phyloP scores from a whole-genome alignment of 192 early-diverging fungal genomes.

The Rhizophagus sp. region DNA sequence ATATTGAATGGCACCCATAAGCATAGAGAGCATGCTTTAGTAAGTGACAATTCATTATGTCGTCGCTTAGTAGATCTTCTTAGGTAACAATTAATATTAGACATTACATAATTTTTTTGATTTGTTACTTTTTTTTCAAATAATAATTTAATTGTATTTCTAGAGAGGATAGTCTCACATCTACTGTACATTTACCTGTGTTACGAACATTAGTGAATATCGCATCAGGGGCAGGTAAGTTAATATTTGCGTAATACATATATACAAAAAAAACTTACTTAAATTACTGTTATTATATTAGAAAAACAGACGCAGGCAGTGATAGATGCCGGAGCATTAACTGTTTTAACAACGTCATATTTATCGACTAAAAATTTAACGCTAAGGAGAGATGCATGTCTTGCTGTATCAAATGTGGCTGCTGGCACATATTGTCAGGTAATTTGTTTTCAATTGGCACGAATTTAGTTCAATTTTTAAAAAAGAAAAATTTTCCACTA shows the following conservation, averaged over 20 bases:
- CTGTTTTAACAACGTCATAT: conserved; percentile 14
- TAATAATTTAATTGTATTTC: background rate
- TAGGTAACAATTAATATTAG: background rate
- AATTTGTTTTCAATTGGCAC: background rate
- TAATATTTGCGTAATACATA: background rate
- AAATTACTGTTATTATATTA: background rate
- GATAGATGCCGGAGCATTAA: conserved; percentile 20
- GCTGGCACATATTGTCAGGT: conserved; percentile 22
- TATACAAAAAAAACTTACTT: background rate
- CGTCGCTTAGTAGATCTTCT: conserved; percentile 17
- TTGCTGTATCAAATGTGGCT: conserved; percentile 18
- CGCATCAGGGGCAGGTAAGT: conserved; percentile 20
- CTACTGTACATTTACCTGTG: conserved; percentile 7
- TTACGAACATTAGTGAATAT: conserved; percentile 19
- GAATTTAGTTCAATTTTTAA: background rate
- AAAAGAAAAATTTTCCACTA: background rate
- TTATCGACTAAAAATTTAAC: conserved; percentile 18
- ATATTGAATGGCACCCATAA: conserved; percentile 22
- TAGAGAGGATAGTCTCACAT: conserved; percentile 7
- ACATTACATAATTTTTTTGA: background rate
- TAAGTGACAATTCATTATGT: conserved; percentile 16
- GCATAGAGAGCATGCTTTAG: conserved; percentile 24
- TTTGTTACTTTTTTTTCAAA: background rate
- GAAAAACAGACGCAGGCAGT: conserved; percentile 19
- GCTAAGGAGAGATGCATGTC: conserved; percentile 12